Evolutionary conservation across 306 rosid species (phyloP), one percentile per base, ranked within the genome.

Genomic region (Luffa acutangula): DNA sequence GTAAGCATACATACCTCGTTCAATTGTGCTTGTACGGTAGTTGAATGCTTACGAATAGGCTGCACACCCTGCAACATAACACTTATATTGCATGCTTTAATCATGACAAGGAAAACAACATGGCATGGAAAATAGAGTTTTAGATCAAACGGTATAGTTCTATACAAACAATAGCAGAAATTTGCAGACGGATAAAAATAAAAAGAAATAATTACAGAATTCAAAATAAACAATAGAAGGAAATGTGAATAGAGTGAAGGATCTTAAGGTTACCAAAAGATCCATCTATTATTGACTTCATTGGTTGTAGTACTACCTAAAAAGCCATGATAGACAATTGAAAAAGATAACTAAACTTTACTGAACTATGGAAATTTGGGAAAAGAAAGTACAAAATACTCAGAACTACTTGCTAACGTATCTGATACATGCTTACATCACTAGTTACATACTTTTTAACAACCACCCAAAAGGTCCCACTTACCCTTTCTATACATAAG

Each of bases 1-100:
- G 78, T 69, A 73, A 76, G 45, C 74, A 82, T 81, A 89, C 77
- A 81, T 81, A 92, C 97, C 88, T 88, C 86, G 6, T 89, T 81
- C 81, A 87, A 76, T 37, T 87, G 90, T 20, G 91, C 89, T 81
- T 85, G 91, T 48, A 86, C 80, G 52, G 83, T 78, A 62, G 85
- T 25, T 66, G 89, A 56, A 77, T 31, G 77, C 49, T 74, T 51
- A 53, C 60, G 86, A 80, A 78, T 63, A 54, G 79, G 81, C 36
- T 81, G 78, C 56, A 67, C 84, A 53, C 86, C 88, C 94, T 89
- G 80, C 80, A 83, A 18, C 39, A 66, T 31, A 48, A 62, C 37
- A 33, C 25, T 37, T 64, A 52, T 73, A 17, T 64, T 57, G 78
- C 53, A 74, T 7, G 58, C 41, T 73, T 7, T 14, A 21, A 76